phyloP scores from a whole-genome alignment of 306 rosid genomes.

The peach (Prunus persica) region Prunus_persica_NCBIv2 NC_034009.1:40403001-40403500 shows the following conservation, averaged over 20 bases:
- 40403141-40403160: neutral
- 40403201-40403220: conserved; percentile 30
- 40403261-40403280: conserved; percentile 29
- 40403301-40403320: conserved; percentile 21
- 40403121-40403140: conserved; percentile 71
- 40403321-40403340: conserved; percentile 22
- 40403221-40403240: conserved; percentile 38
- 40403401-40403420: conserved; percentile 31
- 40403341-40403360: conserved; percentile 38
- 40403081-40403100: conserved; percentile 83
- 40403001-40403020: neutral
- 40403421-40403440: conserved; percentile 4
- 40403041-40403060: neutral
- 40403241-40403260: conserved; percentile 53
- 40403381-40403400: conserved; percentile 36
- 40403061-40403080: conserved; percentile 91
- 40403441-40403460: conserved; percentile 2
- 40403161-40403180: neutral
- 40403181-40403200: neutral
- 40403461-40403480: conserved; percentile 21
- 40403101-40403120: conserved; percentile 83
- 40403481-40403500: conserved; percentile 19
- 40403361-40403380: conserved; percentile 55
- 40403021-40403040: neutral
- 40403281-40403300: conserved; percentile 2